Percentiles rank a stretch among this genome's conserved stretches.
phyloP scores from a whole-genome alignment of 352 stramenopile genomes.

The Phytophthora lateralis region DNA sequence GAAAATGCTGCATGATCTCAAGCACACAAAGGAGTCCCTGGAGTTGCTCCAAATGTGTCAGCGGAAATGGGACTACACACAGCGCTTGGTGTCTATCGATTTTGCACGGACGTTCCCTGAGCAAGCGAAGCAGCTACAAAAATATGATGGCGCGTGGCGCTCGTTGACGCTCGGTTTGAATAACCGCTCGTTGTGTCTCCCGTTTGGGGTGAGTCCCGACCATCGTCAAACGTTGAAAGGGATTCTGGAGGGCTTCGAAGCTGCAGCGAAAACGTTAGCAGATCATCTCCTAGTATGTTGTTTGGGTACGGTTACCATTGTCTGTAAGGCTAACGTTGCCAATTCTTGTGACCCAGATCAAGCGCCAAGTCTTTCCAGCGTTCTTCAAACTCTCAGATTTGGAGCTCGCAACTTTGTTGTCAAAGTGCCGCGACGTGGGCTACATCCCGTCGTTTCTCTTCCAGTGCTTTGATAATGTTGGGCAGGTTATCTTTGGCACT shows the following conservation, averaged over 20 bases:
- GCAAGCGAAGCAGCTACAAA: conserved; percentile 54
- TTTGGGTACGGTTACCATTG: neutral
- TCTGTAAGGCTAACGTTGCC: neutral
- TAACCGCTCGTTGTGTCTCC: conserved; percentile 60
- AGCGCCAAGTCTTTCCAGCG: conserved; percentile 59
- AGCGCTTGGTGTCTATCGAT: conserved; percentile 63
- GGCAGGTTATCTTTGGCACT: conserved; percentile 57
- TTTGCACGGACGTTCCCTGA: conserved; percentile 69
- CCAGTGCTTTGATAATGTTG: conserved; percentile 78
- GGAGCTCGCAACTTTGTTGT: conserved; percentile 59
- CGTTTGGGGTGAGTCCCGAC: conserved; percentile 56
- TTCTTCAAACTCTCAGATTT: conserved; percentile 74
- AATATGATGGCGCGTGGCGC: conserved; percentile 62
- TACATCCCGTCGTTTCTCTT: conserved; percentile 62
- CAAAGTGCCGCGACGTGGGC: conserved; percentile 48
- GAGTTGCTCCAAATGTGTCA: conserved; percentile 64
- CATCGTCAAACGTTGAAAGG: conserved; percentile 44
- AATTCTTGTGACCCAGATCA: conserved; percentile 34
- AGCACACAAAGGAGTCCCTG: conserved; percentile 53
- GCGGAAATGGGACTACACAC: conserved; percentile 70
- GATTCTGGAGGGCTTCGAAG: conserved; percentile 63
- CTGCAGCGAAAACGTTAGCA: conserved; percentile 45
- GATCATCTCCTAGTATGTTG: conserved; percentile 58
- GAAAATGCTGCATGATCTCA: conserved; percentile 53
- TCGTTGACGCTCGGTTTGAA: conserved; percentile 48